Conservation (phyloP, 1,284 basidiomycete species). For the Heterobasidion annosum region DNA sequence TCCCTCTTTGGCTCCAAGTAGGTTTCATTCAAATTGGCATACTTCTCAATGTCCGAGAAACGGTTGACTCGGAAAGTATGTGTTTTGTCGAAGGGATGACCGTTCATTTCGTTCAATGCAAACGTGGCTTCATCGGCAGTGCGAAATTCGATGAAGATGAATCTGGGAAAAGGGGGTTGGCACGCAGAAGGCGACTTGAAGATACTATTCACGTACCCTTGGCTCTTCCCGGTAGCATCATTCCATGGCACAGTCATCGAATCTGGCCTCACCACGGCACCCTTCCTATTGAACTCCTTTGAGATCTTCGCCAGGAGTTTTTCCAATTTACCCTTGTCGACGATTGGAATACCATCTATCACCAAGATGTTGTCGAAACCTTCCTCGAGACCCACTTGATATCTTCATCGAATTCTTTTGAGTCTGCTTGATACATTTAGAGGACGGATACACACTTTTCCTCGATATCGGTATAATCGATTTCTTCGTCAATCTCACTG, state of each 20-base stretch:
- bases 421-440: neutral
- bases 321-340: conserved; percentile 76
- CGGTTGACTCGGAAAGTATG: conserved; percentile 89
- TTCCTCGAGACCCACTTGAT: conserved; percentile 72
- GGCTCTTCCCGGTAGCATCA: conserved; percentile 69
- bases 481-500: conserved; percentile 51
- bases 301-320: conserved; percentile 73
- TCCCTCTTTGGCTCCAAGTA: conserved; percentile 77
- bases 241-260: conserved; percentile 84
- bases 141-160: conserved; percentile 85
- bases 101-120: conserved; percentile 77
- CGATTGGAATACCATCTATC: conserved; percentile 80
- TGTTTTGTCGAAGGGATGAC: conserved; percentile 86
- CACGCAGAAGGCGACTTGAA: neutral
- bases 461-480: conserved; percentile 94
- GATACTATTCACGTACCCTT: conserved; percentile 52
- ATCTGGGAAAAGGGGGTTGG: conserved; percentile 36
- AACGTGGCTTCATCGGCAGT: conserved; percentile 75
- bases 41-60: conserved; percentile 91
- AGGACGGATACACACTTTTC: conserved; percentile 52
- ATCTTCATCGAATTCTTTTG: conserved; percentile 35
- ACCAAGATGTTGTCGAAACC: conserved; percentile 83
- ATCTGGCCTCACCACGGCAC: conserved; percentile 67
- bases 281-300: conserved; percentile 78
- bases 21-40: conserved; percentile 72